Evolutionary conservation across 1,284 basidiomycete species (phyloP).

Genomic region (Kwoniella shivajii): DNA sequence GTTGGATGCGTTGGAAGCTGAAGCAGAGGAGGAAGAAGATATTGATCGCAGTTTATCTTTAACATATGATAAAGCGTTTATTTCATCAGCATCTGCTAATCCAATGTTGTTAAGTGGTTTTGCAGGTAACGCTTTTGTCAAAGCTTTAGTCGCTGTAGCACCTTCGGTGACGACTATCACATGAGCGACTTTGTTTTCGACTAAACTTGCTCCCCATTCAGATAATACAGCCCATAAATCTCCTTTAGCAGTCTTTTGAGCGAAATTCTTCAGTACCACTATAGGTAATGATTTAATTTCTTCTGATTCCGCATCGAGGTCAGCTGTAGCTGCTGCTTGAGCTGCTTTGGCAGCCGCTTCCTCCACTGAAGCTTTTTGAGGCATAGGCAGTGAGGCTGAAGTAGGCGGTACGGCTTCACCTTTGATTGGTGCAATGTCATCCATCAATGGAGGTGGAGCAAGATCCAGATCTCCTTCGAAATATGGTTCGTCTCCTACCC

Average conservation of each 20-base stretch:
- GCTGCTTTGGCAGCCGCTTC: conserved; percentile 6
- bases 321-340: conserved; percentile 10
- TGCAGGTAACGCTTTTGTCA: conserved; percentile 85
- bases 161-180: conserved; percentile 91
- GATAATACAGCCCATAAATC: conserved; percentile 76
- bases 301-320: conserved; percentile 54
- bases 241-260: conserved; percentile 64
- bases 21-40: conserved; percentile 1
- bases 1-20: not conserved
- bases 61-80: conserved; percentile 78
- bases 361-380: not conserved
- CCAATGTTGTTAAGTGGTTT: conserved; percentile 78
- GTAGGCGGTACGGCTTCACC: conserved; percentile 38
- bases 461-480: conserved; percentile 52
- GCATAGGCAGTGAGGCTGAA: conserved; percentile 26
- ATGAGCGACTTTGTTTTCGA: conserved; percentile 85
- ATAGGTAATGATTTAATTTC: conserved; percentile 71
- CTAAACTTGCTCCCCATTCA: conserved; percentile 80
- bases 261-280: conserved; percentile 81
- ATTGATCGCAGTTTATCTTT: conserved; percentile 67
- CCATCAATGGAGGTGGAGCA: conserved; percentile 45
- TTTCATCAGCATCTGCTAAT: conserved; percentile 80
- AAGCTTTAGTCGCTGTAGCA: conserved; percentile 77
- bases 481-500: conserved; percentile 70
- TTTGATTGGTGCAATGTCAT: conserved; percentile 33